phyloP scores from a whole-genome alignment of 108 stramenopile genomes.

The Cyclotella baltica region DNA sequence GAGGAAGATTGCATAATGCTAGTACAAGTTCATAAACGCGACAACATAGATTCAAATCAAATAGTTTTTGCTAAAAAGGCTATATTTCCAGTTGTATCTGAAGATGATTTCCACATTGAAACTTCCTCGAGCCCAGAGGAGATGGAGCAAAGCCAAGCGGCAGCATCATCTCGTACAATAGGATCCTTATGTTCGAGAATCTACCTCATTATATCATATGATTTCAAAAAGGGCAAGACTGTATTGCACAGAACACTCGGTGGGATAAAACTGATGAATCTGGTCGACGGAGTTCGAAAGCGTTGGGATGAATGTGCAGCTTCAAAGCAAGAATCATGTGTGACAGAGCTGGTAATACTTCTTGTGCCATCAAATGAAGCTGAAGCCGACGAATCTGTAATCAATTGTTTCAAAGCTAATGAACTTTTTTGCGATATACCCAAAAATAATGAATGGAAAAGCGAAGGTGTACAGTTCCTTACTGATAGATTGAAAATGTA shows the following conservation, averaged over 20 bases:
- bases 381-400: background rate
- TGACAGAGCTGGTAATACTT: slow-evolving; percentile 28
- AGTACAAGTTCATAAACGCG: background rate
- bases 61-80: background rate
- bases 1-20: slow-evolving; percentile 24
- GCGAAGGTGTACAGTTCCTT: slow-evolving; percentile 3
- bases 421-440: background rate
- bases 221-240: slow-evolving; percentile 41
- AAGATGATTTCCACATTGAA: background rate
- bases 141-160: slow-evolving; percentile 11
- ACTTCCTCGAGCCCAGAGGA: slow-evolving; percentile 16
- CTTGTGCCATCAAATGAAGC: slow-evolving; percentile 16
- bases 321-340: background rate
- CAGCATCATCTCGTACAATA: slow-evolving; percentile 32
- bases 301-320: slow-evolving; percentile 11
- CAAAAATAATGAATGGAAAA: background rate
- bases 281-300: slow-evolving; percentile 32
- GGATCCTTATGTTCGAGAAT: slow-evolving; percentile 31
- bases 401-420: background rate
- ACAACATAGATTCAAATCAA: background rate
- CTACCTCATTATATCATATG: slow-evolving; percentile 32
- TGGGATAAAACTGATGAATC: slow-evolving; percentile 30
- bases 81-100: background rate
- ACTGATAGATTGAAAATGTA: slow-evolving; percentile 10
- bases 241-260: slow-evolving; percentile 45